These are phyloP conservation scores for Aspergillus taichungensis DNA, from an alignment of 495 filamentous ascomycete genomes.

Conservation along the genomic window DNA sequence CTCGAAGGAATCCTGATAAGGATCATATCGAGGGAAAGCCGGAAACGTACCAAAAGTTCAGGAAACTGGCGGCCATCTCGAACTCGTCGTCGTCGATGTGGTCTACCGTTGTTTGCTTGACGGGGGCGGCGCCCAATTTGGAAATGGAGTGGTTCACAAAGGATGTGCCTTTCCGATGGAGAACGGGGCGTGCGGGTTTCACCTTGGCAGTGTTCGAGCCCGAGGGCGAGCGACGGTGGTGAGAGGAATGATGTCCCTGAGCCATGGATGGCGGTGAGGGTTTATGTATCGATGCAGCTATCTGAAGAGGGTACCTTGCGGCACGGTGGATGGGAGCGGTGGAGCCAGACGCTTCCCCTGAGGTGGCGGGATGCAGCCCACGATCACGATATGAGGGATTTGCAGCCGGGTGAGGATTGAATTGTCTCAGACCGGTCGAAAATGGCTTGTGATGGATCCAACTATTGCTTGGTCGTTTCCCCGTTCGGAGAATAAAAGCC, in stretches of 20 bases:
- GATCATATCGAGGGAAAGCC: constrained; percentile 3
- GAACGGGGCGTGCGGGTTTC: constrained; percentile 22
- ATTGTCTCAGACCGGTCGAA: constrained; percentile 12
- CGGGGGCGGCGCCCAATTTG: constrained; percentile 32
- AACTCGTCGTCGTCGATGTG: constrained; percentile 36
- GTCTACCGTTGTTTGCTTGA: constrained; percentile 6
- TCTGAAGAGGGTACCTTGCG: constrained; percentile 30
- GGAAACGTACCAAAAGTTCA: constrained; percentile 54
- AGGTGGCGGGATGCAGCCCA: constrained; percentile 1
- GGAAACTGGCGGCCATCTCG: constrained; percentile 53
- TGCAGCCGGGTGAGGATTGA: constrained; percentile 10
- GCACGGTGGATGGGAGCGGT: constrained; percentile 13
- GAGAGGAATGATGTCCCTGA: constrained; percentile 22
- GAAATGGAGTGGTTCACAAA: constrained; percentile 26
- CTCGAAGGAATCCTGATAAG: too few species aligned
- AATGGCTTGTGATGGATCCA: too few species aligned
- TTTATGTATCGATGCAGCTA: constrained; percentile 14
- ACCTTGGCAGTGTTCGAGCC: constrained; percentile 27
- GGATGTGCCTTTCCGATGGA: constrained; percentile 32
- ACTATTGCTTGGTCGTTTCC: constrained; percentile 1
- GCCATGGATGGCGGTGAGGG: constrained; percentile 40
- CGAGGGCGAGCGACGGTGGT: constrained; percentile 30
- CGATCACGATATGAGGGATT: constrained; percentile 25
- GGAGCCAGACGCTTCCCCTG: constrained; percentile 24
- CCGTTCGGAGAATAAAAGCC: background rate